A percentile compares a stretch with the other conserved stretches of the same genome.
phyloP scores from a whole-genome alignment of 768 basidiomycete species.

The Cystofilobasidium bisporidii region DNA sequence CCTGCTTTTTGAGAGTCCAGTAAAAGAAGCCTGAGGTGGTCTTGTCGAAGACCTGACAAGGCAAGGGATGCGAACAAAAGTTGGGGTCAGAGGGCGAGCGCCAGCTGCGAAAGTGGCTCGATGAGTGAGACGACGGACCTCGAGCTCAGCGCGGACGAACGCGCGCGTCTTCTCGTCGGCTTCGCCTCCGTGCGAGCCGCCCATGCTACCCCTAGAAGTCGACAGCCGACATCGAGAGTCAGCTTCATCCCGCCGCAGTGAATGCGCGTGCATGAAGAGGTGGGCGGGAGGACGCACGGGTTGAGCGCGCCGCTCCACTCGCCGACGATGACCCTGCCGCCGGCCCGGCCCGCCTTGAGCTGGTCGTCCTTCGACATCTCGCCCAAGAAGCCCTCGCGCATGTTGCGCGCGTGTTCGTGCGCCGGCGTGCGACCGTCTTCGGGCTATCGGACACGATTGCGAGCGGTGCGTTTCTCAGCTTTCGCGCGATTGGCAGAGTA shows the following conservation, averaged over 20 bases:
- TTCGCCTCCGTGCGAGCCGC: constrained; percentile 42
- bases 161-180: constrained; percentile 44
- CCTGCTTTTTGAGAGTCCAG: constrained; percentile 72
- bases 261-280: too few species aligned
- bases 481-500: too few species aligned
- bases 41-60: constrained; percentile 49
- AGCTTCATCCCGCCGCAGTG: too few species aligned
- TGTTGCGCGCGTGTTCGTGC: constrained; percentile 48
- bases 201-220: constrained; percentile 43
- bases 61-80: too few species aligned
- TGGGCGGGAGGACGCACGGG: constrained; percentile 39
- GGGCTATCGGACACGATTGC: constrained; percentile 1
- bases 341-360: constrained; percentile 36
- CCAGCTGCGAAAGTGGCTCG: too few species aligned
- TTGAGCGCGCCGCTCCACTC: constrained; percentile 74
- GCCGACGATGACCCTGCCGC: constrained; percentile 57
- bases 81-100: too few species aligned
- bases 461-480: neutral
- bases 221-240: neutral
- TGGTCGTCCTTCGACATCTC: constrained; percentile 39
- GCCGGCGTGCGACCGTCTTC: constrained; percentile 52
- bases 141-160: constrained; percentile 58
- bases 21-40: constrained; percentile 67
- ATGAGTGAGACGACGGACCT: constrained; percentile 18
- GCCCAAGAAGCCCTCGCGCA: constrained; percentile 40